Evolutionary conservation across 805 yeast genomes (phyloP).

Genomic region (Cyberlindnera misumaiensis): DNA sequence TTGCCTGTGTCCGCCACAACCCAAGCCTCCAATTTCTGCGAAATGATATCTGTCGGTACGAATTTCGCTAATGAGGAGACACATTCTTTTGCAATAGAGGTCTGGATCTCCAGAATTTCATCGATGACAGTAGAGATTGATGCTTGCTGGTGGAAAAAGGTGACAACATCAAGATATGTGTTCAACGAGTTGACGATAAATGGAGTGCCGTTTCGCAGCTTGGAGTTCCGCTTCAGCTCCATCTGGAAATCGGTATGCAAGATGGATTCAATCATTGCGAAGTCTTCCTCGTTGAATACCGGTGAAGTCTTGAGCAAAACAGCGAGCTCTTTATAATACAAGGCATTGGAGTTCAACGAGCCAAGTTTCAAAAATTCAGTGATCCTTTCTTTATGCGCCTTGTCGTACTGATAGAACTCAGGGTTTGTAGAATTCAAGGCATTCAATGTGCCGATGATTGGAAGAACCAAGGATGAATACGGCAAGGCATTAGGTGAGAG

Average conservation of each 20-base stretch:
- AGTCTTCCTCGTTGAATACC: constrained; percentile 11
- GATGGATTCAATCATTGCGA: constrained; percentile 22
- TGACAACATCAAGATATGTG: constrained; percentile 20
- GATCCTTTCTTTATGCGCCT: constrained; percentile 39
- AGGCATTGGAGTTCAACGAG: constrained; percentile 43
- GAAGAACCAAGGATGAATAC: constrained; percentile 40
- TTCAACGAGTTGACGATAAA: constrained; percentile 27
- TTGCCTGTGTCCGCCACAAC: constrained; percentile 2
- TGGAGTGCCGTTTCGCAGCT: constrained; percentile 26
- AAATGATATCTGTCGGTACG: constrained; percentile 11
- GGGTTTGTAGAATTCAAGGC: constrained; percentile 38
- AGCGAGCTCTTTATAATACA: constrained; percentile 34
- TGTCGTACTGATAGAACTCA: constrained; percentile 49
- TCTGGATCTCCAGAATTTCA: constrained; percentile 12
- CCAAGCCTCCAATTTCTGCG: constrained; percentile 4
- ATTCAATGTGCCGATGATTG: constrained; percentile 42
- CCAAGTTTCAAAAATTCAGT: constrained; percentile 44
- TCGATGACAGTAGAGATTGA: constrained; percentile 8
- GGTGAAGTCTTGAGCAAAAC: constrained; percentile 16
- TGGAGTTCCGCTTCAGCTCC: constrained; percentile 24
- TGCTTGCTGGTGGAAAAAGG: constrained; percentile 2
- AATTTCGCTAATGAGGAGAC: constrained; percentile 15
- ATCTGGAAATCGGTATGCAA: constrained; percentile 23
- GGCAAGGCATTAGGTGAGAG: constrained; percentile 30
- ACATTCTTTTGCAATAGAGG: constrained; percentile 16